A percentile compares a stretch with the other conserved stretches of the same genome.
phyloP scores from a whole-genome alignment of 768 basidiomycete species.

The Strobilomyces dryophilus region DNA sequence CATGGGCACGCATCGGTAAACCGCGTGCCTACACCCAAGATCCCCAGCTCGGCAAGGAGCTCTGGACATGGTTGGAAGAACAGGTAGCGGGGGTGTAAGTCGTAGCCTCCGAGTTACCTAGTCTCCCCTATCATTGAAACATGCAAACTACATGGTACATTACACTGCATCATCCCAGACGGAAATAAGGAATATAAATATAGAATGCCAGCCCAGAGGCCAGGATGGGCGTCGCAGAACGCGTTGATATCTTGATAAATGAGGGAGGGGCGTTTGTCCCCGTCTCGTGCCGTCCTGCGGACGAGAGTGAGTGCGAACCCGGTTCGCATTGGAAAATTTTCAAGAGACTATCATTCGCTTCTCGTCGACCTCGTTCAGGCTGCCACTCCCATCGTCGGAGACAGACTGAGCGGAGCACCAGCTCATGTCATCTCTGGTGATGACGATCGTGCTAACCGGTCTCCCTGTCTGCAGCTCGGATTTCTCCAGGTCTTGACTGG shows the following conservation, averaged over 20 bases:
- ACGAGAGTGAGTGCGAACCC: not conserved
- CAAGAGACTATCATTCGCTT: not conserved
- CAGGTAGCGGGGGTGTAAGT: constrained; percentile 1
- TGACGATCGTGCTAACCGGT: not conserved
- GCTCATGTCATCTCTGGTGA: not conserved
- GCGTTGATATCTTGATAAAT: not conserved
- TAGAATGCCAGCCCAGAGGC: not conserved
- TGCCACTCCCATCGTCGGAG: not conserved
- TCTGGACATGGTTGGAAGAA: constrained; percentile 11
- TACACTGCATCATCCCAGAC: not conserved
- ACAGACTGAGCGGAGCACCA: not conserved
- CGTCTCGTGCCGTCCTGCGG: not conserved
- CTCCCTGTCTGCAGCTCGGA: not conserved
- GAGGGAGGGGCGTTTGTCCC: not conserved
- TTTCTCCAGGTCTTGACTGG: not conserved
- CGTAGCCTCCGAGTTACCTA: not conserved
- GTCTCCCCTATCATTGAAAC: not conserved
- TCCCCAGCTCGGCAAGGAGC: constrained; percentile 8
- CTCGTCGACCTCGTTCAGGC: not conserved
- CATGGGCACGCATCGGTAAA: constrained; percentile 3
- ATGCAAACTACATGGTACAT: not conserved
- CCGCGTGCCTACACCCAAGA: constrained; percentile 3
- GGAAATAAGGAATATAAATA: not conserved
- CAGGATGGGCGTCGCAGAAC: too few relatives aligned
- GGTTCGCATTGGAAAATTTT: not conserved